Conservation (phyloP, 345 rosid genomes). For the Eucalyptus regnans region DNA sequence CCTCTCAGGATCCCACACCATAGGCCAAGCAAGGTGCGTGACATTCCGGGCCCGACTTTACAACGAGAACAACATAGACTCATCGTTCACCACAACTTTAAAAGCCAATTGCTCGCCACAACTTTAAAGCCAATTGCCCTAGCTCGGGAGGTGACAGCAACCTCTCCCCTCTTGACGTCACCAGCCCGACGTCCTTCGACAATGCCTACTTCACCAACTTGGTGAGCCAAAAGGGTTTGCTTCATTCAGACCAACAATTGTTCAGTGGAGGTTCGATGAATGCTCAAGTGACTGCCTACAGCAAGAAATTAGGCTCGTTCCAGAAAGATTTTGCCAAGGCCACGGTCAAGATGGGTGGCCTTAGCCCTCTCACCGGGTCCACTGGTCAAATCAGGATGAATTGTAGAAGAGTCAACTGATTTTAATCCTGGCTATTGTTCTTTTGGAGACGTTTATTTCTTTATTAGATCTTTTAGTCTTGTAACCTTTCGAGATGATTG, state of each 20-base stretch:
- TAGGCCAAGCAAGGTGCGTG: constrained; percentile 33
- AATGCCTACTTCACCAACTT: not conserved
- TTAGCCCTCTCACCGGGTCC: not conserved
- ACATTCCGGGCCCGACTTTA: constrained; percentile 29
- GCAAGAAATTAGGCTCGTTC: not conserved
- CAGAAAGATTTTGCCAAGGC: not conserved
- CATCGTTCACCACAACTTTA: constrained; percentile 21
- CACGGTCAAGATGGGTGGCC: constrained; percentile 2
- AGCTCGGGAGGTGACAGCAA: not conserved
- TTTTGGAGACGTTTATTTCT: too few relatives aligned
- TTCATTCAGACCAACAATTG: not conserved
- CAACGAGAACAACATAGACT: constrained; percentile 26
- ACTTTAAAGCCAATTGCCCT: constrained; percentile 3
- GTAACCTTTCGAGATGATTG: too few relatives aligned
- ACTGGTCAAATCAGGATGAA: not conserved
- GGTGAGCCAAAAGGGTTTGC: not conserved
- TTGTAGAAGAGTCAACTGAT: too few relatives aligned
- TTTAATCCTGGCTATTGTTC: too few relatives aligned
- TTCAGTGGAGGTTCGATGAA: not conserved
- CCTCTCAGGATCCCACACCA: constrained; percentile 27
- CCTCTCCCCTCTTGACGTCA: not conserved
- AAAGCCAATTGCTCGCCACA: constrained; percentile 13
- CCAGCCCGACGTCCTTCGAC: not conserved
- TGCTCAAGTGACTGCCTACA: not conserved
- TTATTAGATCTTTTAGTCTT: too few relatives aligned